Percentiles rank a stretch among this genome's conserved stretches.
phyloP scores from a whole-genome alignment of 345 rosid species.

The Salix brachista region DNA sequence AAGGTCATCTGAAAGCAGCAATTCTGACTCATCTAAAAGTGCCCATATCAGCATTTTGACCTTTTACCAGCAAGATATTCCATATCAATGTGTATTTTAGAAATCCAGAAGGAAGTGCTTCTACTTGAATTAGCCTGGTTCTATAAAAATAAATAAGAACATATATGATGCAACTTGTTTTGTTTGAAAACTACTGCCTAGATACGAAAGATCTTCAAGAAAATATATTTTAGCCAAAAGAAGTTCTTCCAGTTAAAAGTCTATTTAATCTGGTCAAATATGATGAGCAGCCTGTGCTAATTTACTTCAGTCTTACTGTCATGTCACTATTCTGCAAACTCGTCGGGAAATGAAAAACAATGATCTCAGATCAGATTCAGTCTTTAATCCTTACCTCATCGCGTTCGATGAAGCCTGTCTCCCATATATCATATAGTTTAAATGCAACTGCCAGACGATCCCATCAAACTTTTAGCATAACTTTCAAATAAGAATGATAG shows the following conservation, averaged over 20 bases:
- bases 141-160: too few species aligned
- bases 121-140: too few species aligned
- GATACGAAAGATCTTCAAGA: too few species aligned
- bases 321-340: background rate
- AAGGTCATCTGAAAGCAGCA: conserved; percentile 35
- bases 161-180: too few species aligned
- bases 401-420: conserved; percentile 58
- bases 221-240: too few species aligned
- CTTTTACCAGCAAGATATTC: conserved; percentile 7
- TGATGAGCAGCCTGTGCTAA: too few species aligned
- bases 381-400: conserved; percentile 38
- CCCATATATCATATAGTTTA: conserved; percentile 46
- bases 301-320: too few species aligned
- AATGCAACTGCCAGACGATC: conserved; percentile 44
- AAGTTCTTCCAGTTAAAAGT: too few species aligned
- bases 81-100: too few species aligned
- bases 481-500: background rate
- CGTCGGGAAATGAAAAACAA: background rate
- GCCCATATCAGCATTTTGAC: conserved; percentile 41
- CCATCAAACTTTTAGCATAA: background rate
- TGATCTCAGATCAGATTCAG: background rate
- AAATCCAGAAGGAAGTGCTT: too few species aligned
- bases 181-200: too few species aligned
- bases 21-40: conserved; percentile 40
- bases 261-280: too few species aligned